These are phyloP conservation scores for Suillus occidentalis DNA, from an alignment of 768 basidiomycete species.

Conservation along the genomic window DNA sequence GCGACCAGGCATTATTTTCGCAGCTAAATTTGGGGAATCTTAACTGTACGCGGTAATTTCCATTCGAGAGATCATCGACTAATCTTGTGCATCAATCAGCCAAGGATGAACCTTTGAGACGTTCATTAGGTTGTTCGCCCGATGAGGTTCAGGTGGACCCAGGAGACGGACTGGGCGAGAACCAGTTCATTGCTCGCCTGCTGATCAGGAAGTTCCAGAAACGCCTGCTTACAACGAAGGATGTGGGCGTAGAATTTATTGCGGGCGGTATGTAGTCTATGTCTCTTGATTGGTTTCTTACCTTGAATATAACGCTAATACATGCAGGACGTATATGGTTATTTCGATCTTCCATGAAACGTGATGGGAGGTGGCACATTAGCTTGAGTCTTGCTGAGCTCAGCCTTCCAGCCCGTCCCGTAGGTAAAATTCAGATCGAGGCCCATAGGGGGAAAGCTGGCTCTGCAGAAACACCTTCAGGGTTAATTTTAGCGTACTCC, in stretches of 20 bases:
- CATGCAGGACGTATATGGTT: background rate
- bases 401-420: background rate
- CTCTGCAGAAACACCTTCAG: background rate
- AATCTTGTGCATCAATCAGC: background rate
- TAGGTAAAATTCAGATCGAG: background rate
- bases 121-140: background rate
- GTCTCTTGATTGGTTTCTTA: background rate
- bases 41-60: background rate
- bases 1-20: background rate
- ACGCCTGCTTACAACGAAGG: background rate
- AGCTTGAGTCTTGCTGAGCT: background rate
- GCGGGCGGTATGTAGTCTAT: background rate
- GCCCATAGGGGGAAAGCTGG: background rate
- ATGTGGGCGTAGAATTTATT: background rate
- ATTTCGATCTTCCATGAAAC: background rate
- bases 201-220: background rate
- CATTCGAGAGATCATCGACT: background rate
- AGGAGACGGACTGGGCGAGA: background rate
- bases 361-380: background rate
- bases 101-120: background rate
- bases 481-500: too few species aligned
- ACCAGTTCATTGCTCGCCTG: background rate
- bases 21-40: background rate
- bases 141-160: background rate
- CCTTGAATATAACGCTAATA: background rate